phyloP scores from a whole-genome alignment of 306 rosid species.

The Lathyrus tuberosus region DNA sequence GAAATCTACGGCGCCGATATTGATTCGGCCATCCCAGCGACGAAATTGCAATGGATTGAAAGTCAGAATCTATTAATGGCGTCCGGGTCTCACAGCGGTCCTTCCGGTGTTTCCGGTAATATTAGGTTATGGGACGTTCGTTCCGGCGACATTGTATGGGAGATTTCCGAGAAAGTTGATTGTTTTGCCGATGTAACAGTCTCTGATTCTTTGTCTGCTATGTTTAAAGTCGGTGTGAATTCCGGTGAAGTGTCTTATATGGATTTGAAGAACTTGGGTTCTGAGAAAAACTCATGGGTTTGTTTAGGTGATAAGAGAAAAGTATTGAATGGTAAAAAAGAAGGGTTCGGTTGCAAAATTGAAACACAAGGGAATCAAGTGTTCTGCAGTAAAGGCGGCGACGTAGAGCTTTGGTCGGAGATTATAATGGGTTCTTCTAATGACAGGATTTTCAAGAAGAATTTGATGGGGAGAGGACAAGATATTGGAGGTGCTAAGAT shows the following conservation, averaged over 20 bases:
- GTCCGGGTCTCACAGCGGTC: constrained; percentile 94
- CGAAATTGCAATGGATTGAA: constrained; percentile 73
- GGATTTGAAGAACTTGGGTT: constrained; percentile 66
- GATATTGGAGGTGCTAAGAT: constrained; percentile 78
- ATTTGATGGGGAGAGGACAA: constrained; percentile 73
- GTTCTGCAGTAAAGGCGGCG: constrained; percentile 76
- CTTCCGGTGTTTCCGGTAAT: constrained; percentile 78
- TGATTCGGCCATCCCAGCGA: constrained; percentile 85
- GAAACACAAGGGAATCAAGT: constrained; percentile 84
- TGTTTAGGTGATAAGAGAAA: constrained; percentile 69
- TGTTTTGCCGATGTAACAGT: constrained; percentile 85
- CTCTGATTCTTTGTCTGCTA: constrained; percentile 55
- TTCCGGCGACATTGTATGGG: constrained; percentile 68
- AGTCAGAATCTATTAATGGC: constrained; percentile 70
- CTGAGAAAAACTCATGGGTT: constrained; percentile 64
- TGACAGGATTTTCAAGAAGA: constrained; percentile 72
- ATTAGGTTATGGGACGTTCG: constrained; percentile 84
- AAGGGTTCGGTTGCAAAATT: constrained; percentile 78
- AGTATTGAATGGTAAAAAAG: constrained; percentile 68
- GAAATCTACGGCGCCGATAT: constrained; percentile 88
- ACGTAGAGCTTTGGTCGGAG: constrained; percentile 86
- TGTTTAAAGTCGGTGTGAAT: constrained; percentile 87
- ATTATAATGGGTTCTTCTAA: constrained; percentile 52
- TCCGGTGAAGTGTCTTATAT: constrained; percentile 67
- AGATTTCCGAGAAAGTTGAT: constrained; percentile 68